Evolutionary conservation across 2,329 filamentous ascomycete genomes (phyloP), one percentile per base, ranked within the genome.

Genomic region (Incumbomyces lentus): DNA sequence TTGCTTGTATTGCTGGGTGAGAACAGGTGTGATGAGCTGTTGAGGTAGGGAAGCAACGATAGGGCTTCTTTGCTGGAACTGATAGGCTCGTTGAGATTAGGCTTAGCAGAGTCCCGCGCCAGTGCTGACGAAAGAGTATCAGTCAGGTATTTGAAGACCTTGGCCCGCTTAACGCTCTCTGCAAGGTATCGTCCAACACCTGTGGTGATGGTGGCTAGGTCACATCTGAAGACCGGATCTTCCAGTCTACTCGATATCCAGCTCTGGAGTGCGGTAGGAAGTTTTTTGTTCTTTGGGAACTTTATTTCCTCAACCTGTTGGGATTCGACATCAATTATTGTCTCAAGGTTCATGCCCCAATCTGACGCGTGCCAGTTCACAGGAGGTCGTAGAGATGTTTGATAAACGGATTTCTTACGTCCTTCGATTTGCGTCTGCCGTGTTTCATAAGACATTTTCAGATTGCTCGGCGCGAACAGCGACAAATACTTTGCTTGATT

Each of bases 151-250:
- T 43, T 48, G 29, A 56, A 56, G 17, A 49, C 22, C 38, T 46
- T 53, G 10, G 56, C 53, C n/a, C 56, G 46, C 37, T 52, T 44
- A 7, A 56, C 44, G 7, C 47, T 41, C 14, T 50, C 51, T 36
- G 22, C 40, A 44, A 57, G 57, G 43, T 53, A 57, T 40, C 48
- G 42, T 8, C 55, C 56, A 10, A 56, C 44, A 12, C 52, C 56
- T 51, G 55, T 56, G 12, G 57, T 37, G 18, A 55, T 17, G 1
- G 48, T 51, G 19, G 49, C 51, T 3, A 56, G 41, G 45, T 57
- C 52, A 22, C 40, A 43, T 4, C 38, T 35, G 35, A 56, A 50
- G 2, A 57, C 46, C 26, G 47, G 47, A 38, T 52, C 12, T 12
- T 46, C 35, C 18, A 57, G 43, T 13, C 54, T 48, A 6, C 36